phyloP scores from a whole-genome alignment of 495 filamentous ascomycete genomes.

The Penicillium coffeae region DNA sequence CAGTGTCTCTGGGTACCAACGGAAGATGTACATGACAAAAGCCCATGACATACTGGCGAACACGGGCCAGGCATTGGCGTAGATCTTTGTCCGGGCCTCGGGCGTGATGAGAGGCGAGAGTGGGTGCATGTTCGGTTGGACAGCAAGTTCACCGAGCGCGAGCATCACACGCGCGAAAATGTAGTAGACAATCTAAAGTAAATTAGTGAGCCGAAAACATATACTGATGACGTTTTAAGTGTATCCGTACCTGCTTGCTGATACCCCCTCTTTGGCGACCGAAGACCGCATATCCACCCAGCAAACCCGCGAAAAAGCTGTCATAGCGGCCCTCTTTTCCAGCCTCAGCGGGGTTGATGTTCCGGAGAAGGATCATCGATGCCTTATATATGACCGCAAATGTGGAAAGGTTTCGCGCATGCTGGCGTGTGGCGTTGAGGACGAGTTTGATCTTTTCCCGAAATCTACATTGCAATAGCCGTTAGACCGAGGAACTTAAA shows the following conservation, averaged over 20 bases:
- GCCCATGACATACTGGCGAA: constrained; percentile 91
- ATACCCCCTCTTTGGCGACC: constrained; percentile 77
- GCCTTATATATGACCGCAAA: constrained; percentile 90
- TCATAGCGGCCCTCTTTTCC: constrained; percentile 69
- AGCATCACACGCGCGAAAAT: constrained; percentile 90
- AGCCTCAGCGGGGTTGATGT: constrained; percentile 55
- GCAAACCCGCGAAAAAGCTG: constrained; percentile 81
- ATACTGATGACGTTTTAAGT: neutral
- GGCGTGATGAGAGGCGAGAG: constrained; percentile 40
- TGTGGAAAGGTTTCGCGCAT: constrained; percentile 85
- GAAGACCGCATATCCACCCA: constrained; percentile 93
- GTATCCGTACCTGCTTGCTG: constrained; percentile 68
- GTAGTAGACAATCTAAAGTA: constrained; percentile 77
- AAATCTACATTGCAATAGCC: constrained; percentile 44
- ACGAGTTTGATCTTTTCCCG: constrained; percentile 75
- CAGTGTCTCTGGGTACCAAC: constrained; percentile 83
- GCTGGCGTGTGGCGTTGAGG: constrained; percentile 79
- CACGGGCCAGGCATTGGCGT: constrained; percentile 75
- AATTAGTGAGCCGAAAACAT: neutral
- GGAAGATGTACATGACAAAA: constrained; percentile 90
- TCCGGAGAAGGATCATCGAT: constrained; percentile 66
- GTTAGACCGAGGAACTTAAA: neutral
- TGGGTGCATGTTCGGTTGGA: constrained; percentile 58
- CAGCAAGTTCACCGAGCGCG: constrained; percentile 73
- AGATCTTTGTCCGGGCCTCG: constrained; percentile 47